A percentile compares a stretch with the other conserved stretches of the same genome.
phyloP scores from a whole-genome alignment of 306 rosid genomes.

The Vigna hirtella region DNA sequence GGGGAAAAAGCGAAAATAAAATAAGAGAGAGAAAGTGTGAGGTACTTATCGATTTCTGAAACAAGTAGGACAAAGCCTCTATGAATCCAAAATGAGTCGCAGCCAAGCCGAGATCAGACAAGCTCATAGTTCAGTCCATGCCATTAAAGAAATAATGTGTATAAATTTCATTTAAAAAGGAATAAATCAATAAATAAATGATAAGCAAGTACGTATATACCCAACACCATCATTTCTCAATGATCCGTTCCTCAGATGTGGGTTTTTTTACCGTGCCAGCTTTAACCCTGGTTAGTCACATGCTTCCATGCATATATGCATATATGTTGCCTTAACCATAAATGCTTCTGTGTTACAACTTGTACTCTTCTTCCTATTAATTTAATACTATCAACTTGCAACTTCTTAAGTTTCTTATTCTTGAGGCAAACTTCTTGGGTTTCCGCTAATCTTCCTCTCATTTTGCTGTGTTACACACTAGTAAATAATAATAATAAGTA shows the following conservation, averaged over 20 bases:
- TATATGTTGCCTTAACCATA: constrained; percentile 44
- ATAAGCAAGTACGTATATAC: constrained; percentile 57
- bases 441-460: constrained; percentile 21
- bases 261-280: constrained; percentile 54
- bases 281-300: constrained; percentile 75
- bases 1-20: constrained; percentile 38
- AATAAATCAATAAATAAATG: constrained; percentile 10
- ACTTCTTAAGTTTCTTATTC: constrained; percentile 20
- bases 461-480: neutral
- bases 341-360: constrained; percentile 57
- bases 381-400: constrained; percentile 47
- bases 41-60: constrained; percentile 71
- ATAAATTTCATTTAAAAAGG: neutral
- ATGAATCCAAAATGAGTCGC: constrained; percentile 61
- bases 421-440: neutral
- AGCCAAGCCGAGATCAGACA: constrained; percentile 63
- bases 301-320: constrained; percentile 46
- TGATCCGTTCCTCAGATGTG: constrained; percentile 65
- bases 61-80: constrained; percentile 74
- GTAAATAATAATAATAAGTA: neutral
- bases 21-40: constrained; percentile 43
- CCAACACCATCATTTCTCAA: constrained; percentile 91
- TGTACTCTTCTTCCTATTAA: constrained; percentile 51
- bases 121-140: constrained; percentile 47
- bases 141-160: constrained; percentile 12